Evolutionary conservation across 2,329 filamentous ascomycete genomes (phyloP), one percentile per base, ranked within the genome.

Genomic region (Graphilbum fragrans): DNA sequence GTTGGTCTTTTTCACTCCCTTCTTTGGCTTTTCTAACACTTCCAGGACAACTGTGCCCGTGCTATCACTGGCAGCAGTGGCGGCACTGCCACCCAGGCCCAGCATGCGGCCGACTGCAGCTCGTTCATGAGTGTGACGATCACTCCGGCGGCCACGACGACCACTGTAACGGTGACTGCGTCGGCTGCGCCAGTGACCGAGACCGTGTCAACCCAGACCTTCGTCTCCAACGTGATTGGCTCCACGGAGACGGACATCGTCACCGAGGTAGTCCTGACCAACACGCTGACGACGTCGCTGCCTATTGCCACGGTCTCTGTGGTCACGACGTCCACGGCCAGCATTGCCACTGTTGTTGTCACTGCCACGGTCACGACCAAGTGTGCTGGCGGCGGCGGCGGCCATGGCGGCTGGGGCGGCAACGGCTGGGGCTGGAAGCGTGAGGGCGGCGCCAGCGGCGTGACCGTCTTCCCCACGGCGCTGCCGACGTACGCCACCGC

Each of bases 371-470:
- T 8, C 18, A 25, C 35, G 21, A 8, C 14, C 10, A 18, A 5
- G 37, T 7, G n/a, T 9, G 5, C 33, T 10, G 23, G 20, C 29
- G n/a, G 18, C 25, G 16, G 8, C 31, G 29, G 25, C 25, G 8
- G 25, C 8, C 25, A 32, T 5, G 29, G 6, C 22, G 72, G 77
- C 23, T 77, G 56, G 18, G 77, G 56, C 3, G 77, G 73, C 2
- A 80, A 57, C 16, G 52, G 50, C 1, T 72, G 73, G 19, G 41
- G 65, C 32, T 64, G 61, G 41, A 76, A 67, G 39, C 44, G 20
- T 11, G 23, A 19, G 21, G 37, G 7, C 10, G 23, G 4, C 37
- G 34, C 17, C 20, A 14, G 22, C 20, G 36, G 17, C 19, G 19
- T 18, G 19, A 38, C 25, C 38, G 18, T 37, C 4, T 22, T 35